Evolutionary conservation across 2,329 filamentous ascomycete species (phyloP).

Genomic region (Epichloe scottii): DNA sequence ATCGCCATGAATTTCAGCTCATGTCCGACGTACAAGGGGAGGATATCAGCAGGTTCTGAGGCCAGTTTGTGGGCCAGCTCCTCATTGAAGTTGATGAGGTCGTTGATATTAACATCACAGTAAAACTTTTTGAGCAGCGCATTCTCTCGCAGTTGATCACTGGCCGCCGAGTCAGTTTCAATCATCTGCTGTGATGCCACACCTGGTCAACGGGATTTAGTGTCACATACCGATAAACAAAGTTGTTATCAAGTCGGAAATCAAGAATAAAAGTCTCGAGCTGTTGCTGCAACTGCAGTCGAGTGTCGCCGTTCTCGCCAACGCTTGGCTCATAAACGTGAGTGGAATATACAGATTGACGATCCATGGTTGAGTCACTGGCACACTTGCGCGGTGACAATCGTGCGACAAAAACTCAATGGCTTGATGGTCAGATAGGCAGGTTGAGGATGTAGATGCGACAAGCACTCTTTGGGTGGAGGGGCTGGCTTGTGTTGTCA

Average conservation of each 20-base stretch:
- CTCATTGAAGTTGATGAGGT: slow-evolving; percentile 92
- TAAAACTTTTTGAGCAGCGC: slow-evolving; percentile 88
- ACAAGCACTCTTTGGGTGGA: neutral
- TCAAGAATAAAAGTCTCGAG: slow-evolving; percentile 86
- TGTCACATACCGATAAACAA: slow-evolving; percentile 68
- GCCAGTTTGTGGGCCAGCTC: slow-evolving; percentile 83
- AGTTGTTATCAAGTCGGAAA: slow-evolving; percentile 86
- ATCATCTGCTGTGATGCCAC: neutral
- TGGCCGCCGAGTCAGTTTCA: slow-evolving; percentile 23
- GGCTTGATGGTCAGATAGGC: neutral
- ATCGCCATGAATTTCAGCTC: neutral
- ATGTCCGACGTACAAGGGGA: slow-evolving; percentile 55
- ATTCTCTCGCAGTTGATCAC: slow-evolving; percentile 93
- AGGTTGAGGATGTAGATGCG: too few species aligned
- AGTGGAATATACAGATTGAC: slow-evolving; percentile 73
- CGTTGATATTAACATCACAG: slow-evolving; percentile 91
- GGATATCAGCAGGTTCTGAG: slow-evolving; percentile 82
- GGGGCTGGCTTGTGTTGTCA: neutral
- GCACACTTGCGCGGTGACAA: neutral
- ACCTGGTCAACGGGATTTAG: neutral
- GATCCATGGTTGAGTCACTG: slow-evolving; percentile 53
- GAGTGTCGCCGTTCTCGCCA: slow-evolving; percentile 54
- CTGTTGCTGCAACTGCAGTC: slow-evolving; percentile 61
- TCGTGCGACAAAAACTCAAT: neutral
- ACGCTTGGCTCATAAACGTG: slow-evolving; percentile 63